Evolutionary conservation across 2,329 filamentous ascomycete genomes (phyloP).

Genomic region (Aschersonia sp.): DNA sequence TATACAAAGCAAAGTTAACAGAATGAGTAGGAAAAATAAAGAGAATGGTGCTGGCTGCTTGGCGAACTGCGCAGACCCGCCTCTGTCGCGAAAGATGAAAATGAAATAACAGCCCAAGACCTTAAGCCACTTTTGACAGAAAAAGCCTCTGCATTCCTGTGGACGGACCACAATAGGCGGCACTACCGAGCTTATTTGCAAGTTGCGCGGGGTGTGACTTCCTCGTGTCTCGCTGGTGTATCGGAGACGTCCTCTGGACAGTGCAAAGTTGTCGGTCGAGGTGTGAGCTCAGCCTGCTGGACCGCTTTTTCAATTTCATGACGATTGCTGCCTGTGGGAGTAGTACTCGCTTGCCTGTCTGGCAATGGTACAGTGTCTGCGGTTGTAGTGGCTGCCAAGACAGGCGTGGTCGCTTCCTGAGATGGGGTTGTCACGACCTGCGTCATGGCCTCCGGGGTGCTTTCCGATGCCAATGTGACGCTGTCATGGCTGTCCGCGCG

Average conservation of each 20-base stretch:
- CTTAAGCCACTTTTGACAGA: background rate
- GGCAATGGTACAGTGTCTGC: slow-evolving; percentile 5
- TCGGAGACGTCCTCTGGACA: background rate
- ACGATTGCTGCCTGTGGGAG: background rate
- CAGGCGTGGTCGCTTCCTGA: slow-evolving; percentile 21
- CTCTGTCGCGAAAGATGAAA: background rate
- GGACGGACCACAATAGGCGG: background rate
- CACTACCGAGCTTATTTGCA: background rate
- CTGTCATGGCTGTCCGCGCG: slow-evolving; percentile 89
- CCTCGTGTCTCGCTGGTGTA: slow-evolving; percentile 12
- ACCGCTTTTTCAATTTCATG: background rate
- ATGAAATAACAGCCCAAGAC: background rate
- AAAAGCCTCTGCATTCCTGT: background rate
- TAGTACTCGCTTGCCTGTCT: slow-evolving; percentile 2
- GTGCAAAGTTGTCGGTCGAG: slow-evolving; percentile 18
- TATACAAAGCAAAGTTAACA: background rate
- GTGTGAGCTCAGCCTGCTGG: slow-evolving; percentile 8
- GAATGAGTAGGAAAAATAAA: background rate
- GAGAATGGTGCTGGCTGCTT: background rate
- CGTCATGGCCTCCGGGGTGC: slow-evolving; percentile 34
- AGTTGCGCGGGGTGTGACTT: slow-evolving; percentile 24
- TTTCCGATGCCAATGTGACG: slow-evolving; percentile 38
- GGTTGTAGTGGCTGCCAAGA: slow-evolving; percentile 9
- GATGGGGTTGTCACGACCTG: slow-evolving; percentile 35
- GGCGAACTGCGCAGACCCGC: background rate